Evolutionary conservation across 2,329 filamentous ascomycete species (phyloP).

Genomic region (Colletotrichum filicis): DNA sequence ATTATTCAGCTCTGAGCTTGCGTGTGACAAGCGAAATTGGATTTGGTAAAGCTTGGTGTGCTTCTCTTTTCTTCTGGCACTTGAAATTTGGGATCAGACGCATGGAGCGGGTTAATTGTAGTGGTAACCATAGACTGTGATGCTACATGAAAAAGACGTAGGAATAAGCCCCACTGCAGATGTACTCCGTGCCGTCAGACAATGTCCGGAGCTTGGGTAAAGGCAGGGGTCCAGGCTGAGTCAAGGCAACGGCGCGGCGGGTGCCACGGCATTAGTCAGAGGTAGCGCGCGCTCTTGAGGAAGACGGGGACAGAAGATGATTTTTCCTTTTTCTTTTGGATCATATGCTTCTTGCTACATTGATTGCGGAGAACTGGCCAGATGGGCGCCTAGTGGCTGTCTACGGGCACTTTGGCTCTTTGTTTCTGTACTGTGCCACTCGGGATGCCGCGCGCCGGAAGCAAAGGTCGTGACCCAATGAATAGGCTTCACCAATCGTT

Average conservation of each 20-base stretch:
- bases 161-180: not conserved
- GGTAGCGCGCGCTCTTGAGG: not conserved
- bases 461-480: not conserved
- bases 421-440: not conserved
- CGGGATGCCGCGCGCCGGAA: not conserved
- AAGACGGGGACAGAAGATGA: not conserved
- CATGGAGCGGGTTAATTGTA: not conserved
- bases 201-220: not conserved
- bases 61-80: not conserved
- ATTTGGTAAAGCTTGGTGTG: not conserved
- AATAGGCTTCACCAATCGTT: not conserved
- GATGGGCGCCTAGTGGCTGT: not conserved
- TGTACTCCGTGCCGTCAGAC: not conserved
- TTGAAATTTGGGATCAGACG: not conserved
- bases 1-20: slow-evolving; percentile 10
- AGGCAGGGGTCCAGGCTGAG: not conserved
- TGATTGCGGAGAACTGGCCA: not conserved
- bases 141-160: not conserved
- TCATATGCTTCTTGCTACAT: not conserved
- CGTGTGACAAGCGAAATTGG: slow-evolving; percentile 19
- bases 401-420: not conserved
- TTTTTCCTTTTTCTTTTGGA: not conserved
- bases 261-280: slow-evolving; percentile 22
- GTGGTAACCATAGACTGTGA: not conserved
- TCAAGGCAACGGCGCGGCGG: slow-evolving; percentile 26